Conservation (phyloP, 495 filamentous ascomycete genomes). For the Xylaria scruposa region DNA sequence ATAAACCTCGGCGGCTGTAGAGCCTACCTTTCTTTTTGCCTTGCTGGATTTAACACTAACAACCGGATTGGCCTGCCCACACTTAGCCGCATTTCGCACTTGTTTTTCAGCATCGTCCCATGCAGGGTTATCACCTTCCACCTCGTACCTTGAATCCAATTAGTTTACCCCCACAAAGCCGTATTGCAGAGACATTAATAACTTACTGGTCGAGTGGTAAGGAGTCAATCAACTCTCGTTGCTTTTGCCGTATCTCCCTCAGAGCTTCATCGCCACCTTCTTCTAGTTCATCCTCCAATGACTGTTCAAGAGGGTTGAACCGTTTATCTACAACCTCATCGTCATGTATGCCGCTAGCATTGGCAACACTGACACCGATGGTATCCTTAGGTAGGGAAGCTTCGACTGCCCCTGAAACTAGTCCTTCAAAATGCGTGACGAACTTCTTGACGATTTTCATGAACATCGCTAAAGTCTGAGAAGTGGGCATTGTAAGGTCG, state of each 20-base stretch:
- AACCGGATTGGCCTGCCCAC: constrained; percentile 67
- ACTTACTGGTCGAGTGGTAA: constrained; percentile 87
- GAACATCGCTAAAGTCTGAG: constrained; percentile 93
- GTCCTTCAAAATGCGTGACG: constrained; percentile 70
- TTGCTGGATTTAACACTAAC: constrained; percentile 82
- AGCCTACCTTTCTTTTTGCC: constrained; percentile 75
- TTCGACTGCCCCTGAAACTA: constrained; percentile 78
- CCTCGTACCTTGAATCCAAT: constrained; percentile 70
- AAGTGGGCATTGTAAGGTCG: constrained; percentile 74
- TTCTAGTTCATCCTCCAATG: constrained; percentile 84
- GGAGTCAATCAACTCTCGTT: constrained; percentile 85
- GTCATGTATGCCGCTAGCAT: constrained; percentile 61
- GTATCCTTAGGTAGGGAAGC: constrained; percentile 69
- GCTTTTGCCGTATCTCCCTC: constrained; percentile 70
- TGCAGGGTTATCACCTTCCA: constrained; percentile 69
- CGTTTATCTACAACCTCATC: constrained; percentile 66
- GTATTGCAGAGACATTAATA: constrained; percentile 23
- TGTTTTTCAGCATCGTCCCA: constrained; percentile 89
- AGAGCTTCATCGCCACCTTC: constrained; percentile 81
- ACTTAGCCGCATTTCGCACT: constrained; percentile 62
- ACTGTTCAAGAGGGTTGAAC: constrained; percentile 71
- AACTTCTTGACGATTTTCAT: constrained; percentile 93
- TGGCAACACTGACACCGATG: constrained; percentile 60
- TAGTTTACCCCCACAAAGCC: constrained; percentile 36
- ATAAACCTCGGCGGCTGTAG: constrained; percentile 65